Evolutionary conservation across 2,329 filamentous ascomycete species (phyloP).

Genomic region (Xylariales sp.): DNA sequence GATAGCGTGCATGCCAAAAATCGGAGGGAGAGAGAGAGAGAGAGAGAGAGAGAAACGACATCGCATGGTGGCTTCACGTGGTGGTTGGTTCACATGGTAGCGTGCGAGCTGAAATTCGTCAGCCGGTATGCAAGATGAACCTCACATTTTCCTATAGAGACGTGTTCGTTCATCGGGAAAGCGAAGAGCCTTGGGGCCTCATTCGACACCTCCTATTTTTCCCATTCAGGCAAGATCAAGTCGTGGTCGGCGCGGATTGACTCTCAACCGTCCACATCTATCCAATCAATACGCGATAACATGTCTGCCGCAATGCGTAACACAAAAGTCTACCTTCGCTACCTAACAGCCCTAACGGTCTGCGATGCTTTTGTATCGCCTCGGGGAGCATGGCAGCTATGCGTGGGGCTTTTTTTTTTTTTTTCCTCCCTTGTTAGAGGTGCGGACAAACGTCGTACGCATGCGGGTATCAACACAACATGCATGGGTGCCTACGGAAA

Average conservation of each 20-base stretch:
- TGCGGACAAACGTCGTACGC: conserved; percentile 20
- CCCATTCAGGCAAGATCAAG: background rate
- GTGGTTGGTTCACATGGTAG: background rate
- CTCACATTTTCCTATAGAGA: background rate
- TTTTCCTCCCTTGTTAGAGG: background rate
- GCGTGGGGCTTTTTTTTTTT: conserved; percentile 7
- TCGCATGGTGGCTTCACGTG: background rate
- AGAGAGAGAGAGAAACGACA: too few relatives aligned
- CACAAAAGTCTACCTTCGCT: conserved; percentile 7
- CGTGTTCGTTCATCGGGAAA: background rate
- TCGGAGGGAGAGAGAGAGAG: background rate
- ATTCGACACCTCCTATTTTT: background rate
- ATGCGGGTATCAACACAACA: conserved; percentile 24
- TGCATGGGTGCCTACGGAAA: conserved; percentile 15
- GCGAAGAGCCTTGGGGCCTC: background rate
- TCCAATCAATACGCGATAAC: background rate
- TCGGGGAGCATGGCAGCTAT: conserved; percentile 1
- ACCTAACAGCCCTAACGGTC: conserved; percentile 3
- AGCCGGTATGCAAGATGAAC: background rate
- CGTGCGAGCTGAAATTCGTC: conserved; percentile 17
- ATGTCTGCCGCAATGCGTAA: conserved; percentile 4
- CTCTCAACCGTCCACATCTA: background rate
- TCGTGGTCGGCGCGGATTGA: conserved; percentile 2
- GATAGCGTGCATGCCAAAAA: conserved; percentile 4
- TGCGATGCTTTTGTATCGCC: background rate